Evolutionary conservation across 83 land plant genomes (phyloP).

Genomic region (Thuja plicata): DNA sequence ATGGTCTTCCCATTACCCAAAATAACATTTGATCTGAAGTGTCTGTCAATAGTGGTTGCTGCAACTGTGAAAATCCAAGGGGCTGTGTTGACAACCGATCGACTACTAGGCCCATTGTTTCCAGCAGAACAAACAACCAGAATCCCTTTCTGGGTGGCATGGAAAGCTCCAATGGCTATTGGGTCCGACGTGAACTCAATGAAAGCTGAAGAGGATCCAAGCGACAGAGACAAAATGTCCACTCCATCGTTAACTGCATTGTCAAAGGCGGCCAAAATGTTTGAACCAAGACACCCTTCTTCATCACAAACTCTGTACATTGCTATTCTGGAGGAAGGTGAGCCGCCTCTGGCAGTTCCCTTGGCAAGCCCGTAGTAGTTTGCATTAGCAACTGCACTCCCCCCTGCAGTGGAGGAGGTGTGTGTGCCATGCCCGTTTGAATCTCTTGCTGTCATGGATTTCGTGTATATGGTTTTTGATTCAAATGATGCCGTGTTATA

Average conservation of each 20-base stretch:
- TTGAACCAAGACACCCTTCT: slow-evolving; percentile 33
- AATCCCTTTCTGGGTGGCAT: slow-evolving; percentile 49
- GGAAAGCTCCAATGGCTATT: slow-evolving; percentile 76
- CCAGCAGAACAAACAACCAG: slow-evolving; percentile 66
- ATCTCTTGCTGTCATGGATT: slow-evolving; percentile 44
- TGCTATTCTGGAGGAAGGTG: slow-evolving; percentile 47
- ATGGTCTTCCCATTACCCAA: slow-evolving; percentile 54
- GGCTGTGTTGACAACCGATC: slow-evolving; percentile 55
- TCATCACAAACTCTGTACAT: slow-evolving; percentile 58
- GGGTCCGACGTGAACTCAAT: slow-evolving; percentile 47
- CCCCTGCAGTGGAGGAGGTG: slow-evolving; percentile 67
- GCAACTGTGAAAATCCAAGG: slow-evolving; percentile 78
- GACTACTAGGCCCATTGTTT: slow-evolving; percentile 60
- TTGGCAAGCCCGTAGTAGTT: slow-evolving; percentile 50
- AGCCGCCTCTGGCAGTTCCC: slow-evolving; percentile 67
- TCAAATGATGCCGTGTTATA: slow-evolving; percentile 21
- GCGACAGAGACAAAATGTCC: slow-evolving; percentile 60
- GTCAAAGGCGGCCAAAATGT: slow-evolving; percentile 62
- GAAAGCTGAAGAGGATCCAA: slow-evolving; percentile 43
- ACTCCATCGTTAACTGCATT: slow-evolving; percentile 66
- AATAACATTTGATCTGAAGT: slow-evolving; percentile 43
- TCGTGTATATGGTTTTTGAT: too few relatives aligned
- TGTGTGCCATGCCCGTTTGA: slow-evolving; percentile 65
- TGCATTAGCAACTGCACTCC: slow-evolving; percentile 37
- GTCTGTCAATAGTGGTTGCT: slow-evolving; percentile 65